phyloP scores from a whole-genome alignment of 371 early-diverging fungal genomes.

The Lichtheimia hyalospora region DNA sequence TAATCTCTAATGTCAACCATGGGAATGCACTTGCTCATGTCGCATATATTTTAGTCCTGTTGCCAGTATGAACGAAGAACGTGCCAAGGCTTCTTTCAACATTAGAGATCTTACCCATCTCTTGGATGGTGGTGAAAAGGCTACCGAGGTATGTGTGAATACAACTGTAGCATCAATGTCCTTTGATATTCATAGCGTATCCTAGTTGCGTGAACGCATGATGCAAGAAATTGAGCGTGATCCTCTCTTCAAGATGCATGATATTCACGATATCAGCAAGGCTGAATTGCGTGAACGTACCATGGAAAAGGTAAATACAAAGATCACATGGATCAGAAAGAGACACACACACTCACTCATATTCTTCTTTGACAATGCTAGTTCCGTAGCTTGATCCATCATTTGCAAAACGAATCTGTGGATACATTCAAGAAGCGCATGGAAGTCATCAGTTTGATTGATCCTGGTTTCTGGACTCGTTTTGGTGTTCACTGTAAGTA shows the following conservation, averaged over 20 bases:
- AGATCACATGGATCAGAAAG: not conserved
- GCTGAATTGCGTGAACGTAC: slow-evolving; percentile 82
- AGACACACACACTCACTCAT: not conserved
- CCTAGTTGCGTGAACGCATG: slow-evolving; percentile 73
- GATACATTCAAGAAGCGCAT: slow-evolving; percentile 77
- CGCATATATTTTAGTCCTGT: slow-evolving; percentile 28
- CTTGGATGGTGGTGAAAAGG: slow-evolving; percentile 76
- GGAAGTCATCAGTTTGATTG: slow-evolving; percentile 79
- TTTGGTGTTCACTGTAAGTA: slow-evolving; percentile 84
- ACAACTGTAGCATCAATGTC: not conserved
- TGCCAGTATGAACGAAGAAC: slow-evolving; percentile 65
- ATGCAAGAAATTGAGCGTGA: slow-evolving; percentile 90
- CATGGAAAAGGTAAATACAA: slow-evolving; percentile 67
- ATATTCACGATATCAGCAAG: slow-evolving; percentile 78
- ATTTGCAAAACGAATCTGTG: slow-evolving; percentile 75
- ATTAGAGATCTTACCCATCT: slow-evolving; percentile 79
- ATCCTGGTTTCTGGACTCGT: slow-evolving; percentile 91
- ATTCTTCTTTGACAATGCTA: slow-evolving; percentile 6
- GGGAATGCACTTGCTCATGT: not conserved
- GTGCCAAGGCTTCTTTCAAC: slow-evolving; percentile 74
- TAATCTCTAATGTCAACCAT: not conserved
- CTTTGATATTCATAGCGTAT: not conserved
- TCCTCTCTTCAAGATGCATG: slow-evolving; percentile 81
- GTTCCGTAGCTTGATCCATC: slow-evolving; percentile 74
- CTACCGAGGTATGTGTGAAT: slow-evolving; percentile 47